Evolutionary conservation across 345 rosid genomes (phyloP).

Genomic region (Abelmoschus esculentus): DNA sequence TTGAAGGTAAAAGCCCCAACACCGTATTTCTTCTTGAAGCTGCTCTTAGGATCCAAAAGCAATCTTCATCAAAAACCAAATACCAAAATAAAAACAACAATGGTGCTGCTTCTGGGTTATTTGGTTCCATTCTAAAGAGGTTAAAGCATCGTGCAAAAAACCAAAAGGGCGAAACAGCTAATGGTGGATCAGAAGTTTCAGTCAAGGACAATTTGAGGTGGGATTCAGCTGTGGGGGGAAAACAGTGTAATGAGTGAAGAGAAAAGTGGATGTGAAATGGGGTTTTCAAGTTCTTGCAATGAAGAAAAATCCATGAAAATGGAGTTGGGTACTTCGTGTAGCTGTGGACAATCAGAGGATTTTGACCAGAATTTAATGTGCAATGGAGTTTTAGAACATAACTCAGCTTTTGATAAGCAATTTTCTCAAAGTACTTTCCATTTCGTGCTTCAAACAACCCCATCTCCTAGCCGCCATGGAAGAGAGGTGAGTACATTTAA

Average conservation of each 20-base stretch:
- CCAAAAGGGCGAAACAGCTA: conserved; percentile 25
- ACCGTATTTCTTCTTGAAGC: conserved; percentile 68
- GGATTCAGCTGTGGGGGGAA: conserved; percentile 40
- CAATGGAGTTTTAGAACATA: neutral
- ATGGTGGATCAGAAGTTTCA: conserved; percentile 17
- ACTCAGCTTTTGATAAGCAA: conserved; percentile 25
- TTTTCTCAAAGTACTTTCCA: conserved; percentile 64
- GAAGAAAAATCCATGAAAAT: conserved; percentile 52
- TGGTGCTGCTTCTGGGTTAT: conserved; percentile 32
- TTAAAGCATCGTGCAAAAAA: conserved; percentile 29
- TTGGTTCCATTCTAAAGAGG: conserved; percentile 61
- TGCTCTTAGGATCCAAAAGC: conserved; percentile 62
- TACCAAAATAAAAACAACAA: conserved; percentile 27
- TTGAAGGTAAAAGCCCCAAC: conserved; percentile 38
- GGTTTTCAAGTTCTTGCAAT: neutral
- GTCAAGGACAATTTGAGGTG: conserved; percentile 43
- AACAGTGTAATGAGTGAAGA: conserved; percentile 21
- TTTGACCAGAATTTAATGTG: conserved; percentile 25
- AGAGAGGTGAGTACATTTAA: conserved; percentile 31
- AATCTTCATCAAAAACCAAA: conserved; percentile 29
- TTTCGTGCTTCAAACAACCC: conserved; percentile 44
- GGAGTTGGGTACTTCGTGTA: conserved; percentile 43
- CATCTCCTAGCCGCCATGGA: conserved; percentile 48
- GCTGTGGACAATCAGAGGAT: conserved; percentile 32
- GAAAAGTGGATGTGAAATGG: conserved; percentile 11